These are phyloP conservation scores for Allium fistulosum DNA, from an alignment of 106 monocot genomes.

Conservation along the genomic window DNA sequence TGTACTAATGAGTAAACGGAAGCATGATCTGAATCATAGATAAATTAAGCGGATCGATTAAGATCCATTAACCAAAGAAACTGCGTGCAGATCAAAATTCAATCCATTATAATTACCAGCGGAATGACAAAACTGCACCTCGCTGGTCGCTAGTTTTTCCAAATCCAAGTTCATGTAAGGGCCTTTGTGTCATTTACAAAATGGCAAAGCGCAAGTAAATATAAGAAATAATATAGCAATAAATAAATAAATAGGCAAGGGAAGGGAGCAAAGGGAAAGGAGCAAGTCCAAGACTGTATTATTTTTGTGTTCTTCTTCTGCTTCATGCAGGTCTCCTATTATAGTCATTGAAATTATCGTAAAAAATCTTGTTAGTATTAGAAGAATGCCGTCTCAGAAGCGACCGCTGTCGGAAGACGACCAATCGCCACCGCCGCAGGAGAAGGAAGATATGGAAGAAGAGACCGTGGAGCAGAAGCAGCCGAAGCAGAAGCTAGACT, in stretches of 20 bases:
- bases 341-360: background rate
- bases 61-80: no score
- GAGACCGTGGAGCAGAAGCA: background rate
- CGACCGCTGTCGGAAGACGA: conserved; percentile 4
- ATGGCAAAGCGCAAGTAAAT: no score
- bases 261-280: background rate
- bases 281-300: background rate
- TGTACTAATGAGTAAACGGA: no score
- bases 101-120: no score
- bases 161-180: no score
- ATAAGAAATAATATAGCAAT: no score
- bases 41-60: no score
- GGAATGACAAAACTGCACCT: no score
- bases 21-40: no score
- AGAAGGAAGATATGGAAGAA: background rate
- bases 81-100: no score
- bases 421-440: background rate
- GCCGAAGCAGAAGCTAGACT: background rate
- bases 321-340: background rate
- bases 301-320: background rate
- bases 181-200: no score
- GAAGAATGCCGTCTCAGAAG: conserved; percentile 8
- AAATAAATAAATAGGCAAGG: background rate
- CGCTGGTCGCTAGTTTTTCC: no score
- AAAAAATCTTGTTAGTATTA: background rate